A percentile compares a stretch with the other conserved stretches of the same genome.
Conservation (phyloP, 805 yeast species). For the Candida odintsovae region DNA sequence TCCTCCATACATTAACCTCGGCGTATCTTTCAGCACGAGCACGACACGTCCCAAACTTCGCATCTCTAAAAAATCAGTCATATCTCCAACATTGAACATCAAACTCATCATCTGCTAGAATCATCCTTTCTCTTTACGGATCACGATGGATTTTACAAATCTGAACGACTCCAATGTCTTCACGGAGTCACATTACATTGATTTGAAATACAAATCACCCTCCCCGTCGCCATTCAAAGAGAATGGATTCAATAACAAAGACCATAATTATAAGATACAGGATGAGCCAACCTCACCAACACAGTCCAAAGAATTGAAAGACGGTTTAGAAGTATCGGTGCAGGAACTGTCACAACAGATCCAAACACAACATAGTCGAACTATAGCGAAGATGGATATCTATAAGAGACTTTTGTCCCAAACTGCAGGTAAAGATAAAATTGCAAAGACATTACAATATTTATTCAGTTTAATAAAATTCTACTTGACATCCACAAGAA, state of each 20-base stretch:
- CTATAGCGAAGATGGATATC: constrained; percentile 30
- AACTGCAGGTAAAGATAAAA: constrained; percentile 64
- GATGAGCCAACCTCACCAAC: neutral
- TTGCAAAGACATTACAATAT: constrained; percentile 61
- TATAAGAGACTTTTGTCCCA: constrained; percentile 47
- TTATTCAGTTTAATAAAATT: constrained; percentile 45
- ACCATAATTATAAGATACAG: neutral
- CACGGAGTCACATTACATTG: constrained; percentile 10
- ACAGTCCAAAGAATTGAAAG: neutral
- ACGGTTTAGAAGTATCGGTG: neutral
- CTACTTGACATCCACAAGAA: constrained; percentile 38
- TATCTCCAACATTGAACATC: no score
- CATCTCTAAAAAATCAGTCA: neutral
- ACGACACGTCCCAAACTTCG: neutral
- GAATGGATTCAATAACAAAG: neutral
- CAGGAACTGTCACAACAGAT: neutral
- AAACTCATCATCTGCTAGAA: neutral
- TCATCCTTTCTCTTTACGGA: neutral
- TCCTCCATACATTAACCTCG: neutral
- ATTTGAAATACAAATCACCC: constrained; percentile 21
- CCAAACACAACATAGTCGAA: neutral
- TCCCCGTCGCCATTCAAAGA: constrained; percentile 15
- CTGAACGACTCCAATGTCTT: constrained; percentile 18
- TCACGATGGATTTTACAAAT: neutral
- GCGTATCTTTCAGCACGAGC: neutral